Conservation (phyloP, 2,329 filamentous ascomycete genomes). For the Aspergillus sp. region DNA sequence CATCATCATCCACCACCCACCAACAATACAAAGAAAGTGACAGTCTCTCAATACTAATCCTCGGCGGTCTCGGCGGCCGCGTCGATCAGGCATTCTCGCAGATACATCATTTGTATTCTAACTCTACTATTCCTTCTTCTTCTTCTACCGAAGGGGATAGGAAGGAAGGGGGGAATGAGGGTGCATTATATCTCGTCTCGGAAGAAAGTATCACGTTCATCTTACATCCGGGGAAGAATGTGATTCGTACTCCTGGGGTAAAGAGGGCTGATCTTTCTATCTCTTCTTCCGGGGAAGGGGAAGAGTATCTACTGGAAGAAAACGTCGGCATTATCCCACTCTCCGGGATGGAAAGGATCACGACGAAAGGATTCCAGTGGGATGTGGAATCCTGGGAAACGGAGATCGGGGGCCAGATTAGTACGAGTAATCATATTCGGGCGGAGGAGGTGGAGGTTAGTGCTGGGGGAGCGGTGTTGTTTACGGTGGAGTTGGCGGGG, state of each 20-base stretch:
- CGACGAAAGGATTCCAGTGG: conserved; percentile 82
- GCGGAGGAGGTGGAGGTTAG: conserved; percentile 61
- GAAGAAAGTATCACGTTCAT: conserved; percentile 80
- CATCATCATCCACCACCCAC: not conserved
- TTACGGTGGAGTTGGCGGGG: conserved; percentile 67
- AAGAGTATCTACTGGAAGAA: conserved; percentile 60
- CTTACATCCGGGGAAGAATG: conserved; percentile 68
- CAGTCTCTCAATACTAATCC: conserved; percentile 67
- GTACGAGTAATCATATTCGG: conserved; percentile 78
- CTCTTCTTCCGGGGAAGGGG: not conserved
- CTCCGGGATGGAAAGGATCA: conserved; percentile 74
- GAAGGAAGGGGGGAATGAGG: conserved; percentile 28
- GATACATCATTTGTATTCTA: conserved; percentile 72
- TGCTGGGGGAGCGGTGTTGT: conserved; percentile 67
- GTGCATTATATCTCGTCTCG: conserved; percentile 75
- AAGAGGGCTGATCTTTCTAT: conserved; percentile 14
- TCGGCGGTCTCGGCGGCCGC: conserved; percentile 84
- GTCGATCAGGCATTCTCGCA: conserved; percentile 91
- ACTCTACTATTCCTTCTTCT: not conserved
- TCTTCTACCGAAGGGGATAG: too few relatives aligned
- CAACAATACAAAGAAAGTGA: not conserved
- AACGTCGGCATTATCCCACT: conserved; percentile 86
- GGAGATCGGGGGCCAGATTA: conserved; percentile 70
- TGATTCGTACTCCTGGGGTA: conserved; percentile 62
- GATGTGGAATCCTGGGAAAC: conserved; percentile 82